Base-by-base conservation (phyloP, 768 basidiomycete species). In the Macrolepiota fuliginosa region DNA sequence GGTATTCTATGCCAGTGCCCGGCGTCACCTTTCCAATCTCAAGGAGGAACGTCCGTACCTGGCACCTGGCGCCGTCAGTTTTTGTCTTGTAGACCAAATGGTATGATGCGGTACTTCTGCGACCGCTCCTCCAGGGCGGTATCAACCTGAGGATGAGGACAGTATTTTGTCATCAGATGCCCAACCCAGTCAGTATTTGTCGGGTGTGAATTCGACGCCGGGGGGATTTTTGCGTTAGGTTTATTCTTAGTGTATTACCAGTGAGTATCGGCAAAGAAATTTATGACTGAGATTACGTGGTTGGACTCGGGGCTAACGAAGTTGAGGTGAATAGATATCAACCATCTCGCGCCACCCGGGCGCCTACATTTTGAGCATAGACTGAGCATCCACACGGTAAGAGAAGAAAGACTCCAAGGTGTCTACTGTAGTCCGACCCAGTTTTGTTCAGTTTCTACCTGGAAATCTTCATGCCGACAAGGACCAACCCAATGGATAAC, bases 141-240 rank as follows among this genome's bases (percentile, higher is more conserved):
- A 52, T 70, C 58, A 65, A 68, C 78, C 54, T 72, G 66, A 5
- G 77, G 75, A 37, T 70, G 69, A n/a, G 77, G 77, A 58, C 68
- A 67, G 58, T 78, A 74, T 57, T 78, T 74, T 9, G 75, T 80
- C 52, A 85, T 71, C n/a, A 86, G 72, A 68, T 84, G 78, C 1
- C 86, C 83, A 36, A 89, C 82, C 87, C 87, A 89, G 69, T 88
- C 88, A 7, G 85, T 32, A 81, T 42, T 72, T 67, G 36, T 72
- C 77, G 1, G 63, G 85, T 22, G 85, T 83, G 63, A 77, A 87
- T 3, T 68, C 65, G 1, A 82, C 70, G 0, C 86, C 83, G 2
- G 85, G 70, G 2, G 85, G 86, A 19, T 76, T 4, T 74, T 64
- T 52, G 74, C 70, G n/a, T 69, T 72, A 1, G 85, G 83, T 42